Percentiles rank a stretch among this genome's conserved stretches.
phyloP scores from a whole-genome alignment of 768 basidiomycete genomes.

The Cystofilobasidium ferigula region DNA sequence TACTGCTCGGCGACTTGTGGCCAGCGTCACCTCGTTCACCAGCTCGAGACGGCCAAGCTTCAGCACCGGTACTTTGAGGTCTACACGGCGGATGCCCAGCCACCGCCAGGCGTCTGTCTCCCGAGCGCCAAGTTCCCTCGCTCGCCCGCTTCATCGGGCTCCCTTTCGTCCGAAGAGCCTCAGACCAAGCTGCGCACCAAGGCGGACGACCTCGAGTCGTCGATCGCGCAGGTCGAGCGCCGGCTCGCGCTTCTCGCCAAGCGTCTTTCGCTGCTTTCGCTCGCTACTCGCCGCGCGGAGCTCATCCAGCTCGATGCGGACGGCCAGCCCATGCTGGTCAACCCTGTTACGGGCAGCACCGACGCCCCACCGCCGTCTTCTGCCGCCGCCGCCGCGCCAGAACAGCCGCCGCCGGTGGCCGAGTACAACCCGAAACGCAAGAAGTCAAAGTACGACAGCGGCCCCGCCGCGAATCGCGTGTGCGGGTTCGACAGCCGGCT shows the following conservation, averaged over 20 bases:
- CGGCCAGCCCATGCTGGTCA: not conserved
- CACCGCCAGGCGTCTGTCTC: not conserved
- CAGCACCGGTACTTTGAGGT: not conserved
- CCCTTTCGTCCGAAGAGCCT: not conserved
- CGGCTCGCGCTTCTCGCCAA: conserved; percentile 9
- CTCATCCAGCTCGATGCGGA: conserved; percentile 2
- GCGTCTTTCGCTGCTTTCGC: conserved; percentile 7
- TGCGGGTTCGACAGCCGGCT: conserved; percentile 87
- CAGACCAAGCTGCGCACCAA: not conserved
- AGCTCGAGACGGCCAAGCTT: not conserved
- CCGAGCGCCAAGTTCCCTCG: not conserved
- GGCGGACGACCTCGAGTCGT: not conserved
- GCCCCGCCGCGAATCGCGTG: conserved; percentile 45
- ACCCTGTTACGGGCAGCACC: not conserved
- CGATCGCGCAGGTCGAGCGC: conserved; percentile 8
- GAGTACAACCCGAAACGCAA: conserved; percentile 42
- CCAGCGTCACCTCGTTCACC: conserved; percentile 7
- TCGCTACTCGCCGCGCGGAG: conserved; percentile 8
- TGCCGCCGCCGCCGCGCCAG: conserved; percentile 29
- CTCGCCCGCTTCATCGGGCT: not conserved
- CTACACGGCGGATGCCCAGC: conserved; percentile 9
- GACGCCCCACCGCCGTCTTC: not conserved
- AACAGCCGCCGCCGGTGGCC: conserved; percentile 45
- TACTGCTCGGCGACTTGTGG: conserved; percentile 22
- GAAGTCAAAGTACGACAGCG: conserved; percentile 57